Evolutionary conservation across 2,329 filamentous ascomycete genomes (phyloP), one percentile per base, ranked within the genome.

Genomic region (Exophiala xenobiotica): DNA sequence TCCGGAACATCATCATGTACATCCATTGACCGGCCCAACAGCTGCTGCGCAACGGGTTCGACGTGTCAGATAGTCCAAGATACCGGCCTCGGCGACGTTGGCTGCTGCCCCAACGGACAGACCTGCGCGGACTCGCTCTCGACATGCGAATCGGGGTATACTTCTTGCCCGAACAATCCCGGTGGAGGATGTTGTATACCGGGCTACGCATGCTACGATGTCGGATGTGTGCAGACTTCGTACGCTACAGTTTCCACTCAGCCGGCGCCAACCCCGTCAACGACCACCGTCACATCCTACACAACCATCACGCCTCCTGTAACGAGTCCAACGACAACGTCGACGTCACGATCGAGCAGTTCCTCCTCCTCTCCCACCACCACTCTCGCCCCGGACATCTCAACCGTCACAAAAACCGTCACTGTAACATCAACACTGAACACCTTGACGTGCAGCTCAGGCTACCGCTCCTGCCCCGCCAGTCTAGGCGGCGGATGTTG

Each of bases 161-260:
- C 72, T 4, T 74, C 71, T 47, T 85, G 82, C 64, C 74, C 79
- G 2, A 70, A 73, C 38, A 74, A 70, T 39, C 61, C 73, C 3
- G 82, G 81, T 35, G 81, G 80, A 1, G 82, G 81, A 1, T 85
- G 82, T 59, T 85, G 81, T 68, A 72, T 84, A 27, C 79, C 80
- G 3, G 80, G 79, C 0, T 83, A 80, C 62, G 69, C 69, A 6
- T 85, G 82, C 65, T 72, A 77, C 31, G 73, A 73, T 45, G 70
- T 76, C 53, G 82, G 81, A 47, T 85, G 81, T 77, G 68, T 62
- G 35, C 52, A 58, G 14, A 61, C 52, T n/a, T 61, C 58, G 7
- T 65, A 64, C 16, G 57, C 63, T 6, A 61, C 60, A 1, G 31
- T 60, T 16, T 14, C 29, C 4, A 6, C 29, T 16, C 42, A 53